A percentile compares a stretch with the other conserved stretches of the same genome.
These are phyloP conservation scores for Avena atlantica DNA, from an alignment of 176 grass and related monocot genomes.

Conservation along the genomic window DNA sequence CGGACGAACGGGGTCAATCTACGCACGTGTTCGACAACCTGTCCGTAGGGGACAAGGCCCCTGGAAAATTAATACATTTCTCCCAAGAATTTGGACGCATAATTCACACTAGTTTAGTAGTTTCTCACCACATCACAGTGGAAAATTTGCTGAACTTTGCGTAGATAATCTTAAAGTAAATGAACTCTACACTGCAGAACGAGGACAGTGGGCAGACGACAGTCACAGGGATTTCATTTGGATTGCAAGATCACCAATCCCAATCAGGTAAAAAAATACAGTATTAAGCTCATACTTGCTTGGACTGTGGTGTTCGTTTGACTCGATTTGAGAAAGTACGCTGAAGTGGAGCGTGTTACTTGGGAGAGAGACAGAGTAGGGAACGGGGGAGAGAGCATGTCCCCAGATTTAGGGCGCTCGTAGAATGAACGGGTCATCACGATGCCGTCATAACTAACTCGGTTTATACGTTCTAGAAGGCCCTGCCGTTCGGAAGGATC, in stretches of 20 bases:
- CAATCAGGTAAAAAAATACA: not conserved
- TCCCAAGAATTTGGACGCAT: not conserved
- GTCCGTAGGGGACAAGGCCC: not conserved
- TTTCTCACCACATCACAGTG: not conserved
- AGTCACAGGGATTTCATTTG: not conserved
- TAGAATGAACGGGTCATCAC: constrained; percentile 4
- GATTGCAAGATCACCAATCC: not conserved
- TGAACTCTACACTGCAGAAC: not conserved
- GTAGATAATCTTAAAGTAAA: not conserved
- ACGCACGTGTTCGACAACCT: constrained; percentile 22
- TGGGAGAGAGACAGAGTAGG: constrained; percentile 33
- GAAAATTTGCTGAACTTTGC: not conserved
- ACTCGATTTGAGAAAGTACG: not conserved
- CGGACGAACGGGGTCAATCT: constrained; percentile 12
- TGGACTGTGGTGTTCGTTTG: not conserved
- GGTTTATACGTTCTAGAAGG: constrained; percentile 14
- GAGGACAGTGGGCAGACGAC: not conserved
- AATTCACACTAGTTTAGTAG: not conserved
- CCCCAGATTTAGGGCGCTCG: constrained; percentile 9
- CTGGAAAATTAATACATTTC: not conserved
- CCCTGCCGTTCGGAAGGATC: not conserved
- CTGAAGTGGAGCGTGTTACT: not conserved
- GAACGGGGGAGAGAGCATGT: constrained; percentile 21
- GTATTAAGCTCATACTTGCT: not conserved
- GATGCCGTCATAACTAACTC: not conserved